These are phyloP conservation scores for Hibiscus mutabilis DNA, from an alignment of 345 rosid species.

Conservation along the genomic window DNA sequence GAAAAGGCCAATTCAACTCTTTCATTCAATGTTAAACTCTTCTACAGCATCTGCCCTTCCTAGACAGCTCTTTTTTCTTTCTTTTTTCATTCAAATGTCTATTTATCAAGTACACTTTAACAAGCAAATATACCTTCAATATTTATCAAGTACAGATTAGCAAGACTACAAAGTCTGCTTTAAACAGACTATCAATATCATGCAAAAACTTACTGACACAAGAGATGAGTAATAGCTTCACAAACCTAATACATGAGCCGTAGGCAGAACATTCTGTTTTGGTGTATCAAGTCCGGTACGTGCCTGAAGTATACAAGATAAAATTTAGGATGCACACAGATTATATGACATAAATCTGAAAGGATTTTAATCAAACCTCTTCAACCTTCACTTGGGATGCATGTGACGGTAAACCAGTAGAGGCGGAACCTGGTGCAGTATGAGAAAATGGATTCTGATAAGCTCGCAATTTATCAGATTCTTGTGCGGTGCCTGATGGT, in stretches of 20 bases:
- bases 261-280: constrained; percentile 35
- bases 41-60: background rate
- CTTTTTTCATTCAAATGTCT: background rate
- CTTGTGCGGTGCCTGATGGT: constrained; percentile 28
- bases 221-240: background rate
- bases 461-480: constrained; percentile 40
- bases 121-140: background rate
- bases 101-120: background rate
- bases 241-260: constrained; percentile 50
- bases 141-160: background rate
- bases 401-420: constrained; percentile 33
- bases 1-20: background rate
- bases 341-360: constrained; percentile 8
- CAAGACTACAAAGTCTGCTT: background rate
- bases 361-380: constrained; percentile 46
- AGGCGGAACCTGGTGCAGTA: constrained; percentile 28
- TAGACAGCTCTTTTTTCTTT: background rate
- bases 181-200: background rate
- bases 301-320: constrained; percentile 28
- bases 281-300: constrained; percentile 34
- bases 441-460: constrained; percentile 37
- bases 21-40: background rate
- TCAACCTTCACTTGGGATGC: constrained; percentile 52
- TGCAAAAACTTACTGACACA: background rate
- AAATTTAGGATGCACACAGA: background rate